Conservation (phyloP, 345 rosid genomes). For the Populus davidiana region DNA sequence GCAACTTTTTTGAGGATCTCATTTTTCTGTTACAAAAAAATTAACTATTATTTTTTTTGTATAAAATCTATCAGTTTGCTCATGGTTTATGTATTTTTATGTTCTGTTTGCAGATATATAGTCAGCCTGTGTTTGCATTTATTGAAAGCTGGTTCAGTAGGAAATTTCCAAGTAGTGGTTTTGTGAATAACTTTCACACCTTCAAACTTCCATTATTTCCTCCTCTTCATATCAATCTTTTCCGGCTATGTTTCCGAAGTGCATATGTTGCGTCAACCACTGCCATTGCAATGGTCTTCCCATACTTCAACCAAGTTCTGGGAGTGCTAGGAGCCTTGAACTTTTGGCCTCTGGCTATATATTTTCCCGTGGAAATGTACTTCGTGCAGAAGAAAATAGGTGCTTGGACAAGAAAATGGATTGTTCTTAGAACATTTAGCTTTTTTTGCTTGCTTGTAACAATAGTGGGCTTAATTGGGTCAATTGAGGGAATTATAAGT, state of each 20-base stretch:
- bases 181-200: conserved; percentile 38
- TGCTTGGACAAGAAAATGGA: conserved; percentile 52
- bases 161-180: conserved; percentile 37
- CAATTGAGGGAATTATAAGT: conserved; percentile 37
- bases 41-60: background rate
- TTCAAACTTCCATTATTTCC: conserved; percentile 33
- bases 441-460: conserved; percentile 41
- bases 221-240: conserved; percentile 28
- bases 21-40: too few species aligned
- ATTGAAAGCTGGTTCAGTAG: conserved; percentile 48
- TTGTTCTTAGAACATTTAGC: conserved; percentile 52
- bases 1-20: too few species aligned
- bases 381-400: conserved; percentile 45
- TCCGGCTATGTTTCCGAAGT: conserved; percentile 47
- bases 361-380: conserved; percentile 70
- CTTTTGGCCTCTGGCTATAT: conserved; percentile 64
- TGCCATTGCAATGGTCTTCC: conserved; percentile 42
- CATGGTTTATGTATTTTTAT: background rate
- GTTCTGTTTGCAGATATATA: conserved; percentile 41
- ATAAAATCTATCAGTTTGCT: background rate
- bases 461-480: conserved; percentile 40
- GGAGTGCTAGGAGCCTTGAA: conserved; percentile 60
- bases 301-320: conserved; percentile 60
- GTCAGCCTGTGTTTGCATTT: conserved; percentile 65
- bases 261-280: conserved; percentile 44